Evolutionary conservation across 140 eudicot genomes (phyloP).

Genomic region (Eryngium alpinum): DNA sequence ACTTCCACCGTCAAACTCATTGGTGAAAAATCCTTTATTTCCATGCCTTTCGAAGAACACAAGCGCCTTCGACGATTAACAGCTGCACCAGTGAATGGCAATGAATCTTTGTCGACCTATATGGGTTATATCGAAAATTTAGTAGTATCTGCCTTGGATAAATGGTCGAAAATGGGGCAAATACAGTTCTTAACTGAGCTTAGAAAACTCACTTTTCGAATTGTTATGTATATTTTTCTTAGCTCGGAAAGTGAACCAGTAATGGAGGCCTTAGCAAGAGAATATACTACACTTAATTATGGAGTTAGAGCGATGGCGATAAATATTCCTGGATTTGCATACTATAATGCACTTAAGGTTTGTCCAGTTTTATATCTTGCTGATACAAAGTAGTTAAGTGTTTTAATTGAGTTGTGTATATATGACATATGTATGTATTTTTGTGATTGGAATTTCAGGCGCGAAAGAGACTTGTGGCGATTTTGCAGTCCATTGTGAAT

Average conservation of each 20-base stretch:
- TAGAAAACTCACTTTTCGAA: constrained; percentile 62
- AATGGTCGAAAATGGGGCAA: constrained; percentile 75
- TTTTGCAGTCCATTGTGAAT: constrained; percentile 46
- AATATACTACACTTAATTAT: constrained; percentile 62
- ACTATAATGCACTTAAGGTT: constrained; percentile 75
- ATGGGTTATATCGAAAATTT: constrained; percentile 50
- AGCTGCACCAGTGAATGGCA: constrained; percentile 79
- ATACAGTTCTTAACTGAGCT: constrained; percentile 65
- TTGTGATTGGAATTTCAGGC: constrained; percentile 43
- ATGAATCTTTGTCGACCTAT: constrained; percentile 62
- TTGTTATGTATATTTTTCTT: constrained; percentile 74
- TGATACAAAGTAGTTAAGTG: too few species aligned
- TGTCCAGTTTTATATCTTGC: background rate
- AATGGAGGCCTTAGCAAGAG: constrained; percentile 55
- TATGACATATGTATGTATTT: too few species aligned
- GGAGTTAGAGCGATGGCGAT: constrained; percentile 87
- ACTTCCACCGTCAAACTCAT: constrained; percentile 55
- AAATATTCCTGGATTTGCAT: constrained; percentile 81
- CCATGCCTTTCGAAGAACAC: constrained; percentile 68
- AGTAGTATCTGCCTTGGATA: constrained; percentile 44
- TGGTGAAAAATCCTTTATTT: constrained; percentile 71
- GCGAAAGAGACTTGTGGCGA: constrained; percentile 71
- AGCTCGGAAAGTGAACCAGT: constrained; percentile 62
- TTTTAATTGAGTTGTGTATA: background rate
- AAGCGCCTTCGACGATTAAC: constrained; percentile 76